Conservation (phyloP, 495 filamentous ascomycete species). For the Talaromyces ruber region DNA sequence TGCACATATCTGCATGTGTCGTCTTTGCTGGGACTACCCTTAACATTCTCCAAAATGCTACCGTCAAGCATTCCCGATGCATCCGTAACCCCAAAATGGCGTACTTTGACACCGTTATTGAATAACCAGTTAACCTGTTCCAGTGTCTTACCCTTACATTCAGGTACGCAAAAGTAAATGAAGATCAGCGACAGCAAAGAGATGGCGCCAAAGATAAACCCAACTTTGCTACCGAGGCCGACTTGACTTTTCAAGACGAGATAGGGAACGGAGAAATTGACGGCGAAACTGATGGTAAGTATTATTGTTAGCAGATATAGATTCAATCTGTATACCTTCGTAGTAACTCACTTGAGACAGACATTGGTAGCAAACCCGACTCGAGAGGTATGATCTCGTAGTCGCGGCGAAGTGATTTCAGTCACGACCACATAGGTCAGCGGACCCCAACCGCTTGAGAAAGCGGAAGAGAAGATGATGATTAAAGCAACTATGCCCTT, state of each 20-base stretch:
- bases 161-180: constrained; percentile 24
- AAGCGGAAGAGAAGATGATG: background rate
- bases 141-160: constrained; percentile 40
- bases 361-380: background rate
- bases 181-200: constrained; percentile 15
- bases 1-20: no score
- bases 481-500: background rate
- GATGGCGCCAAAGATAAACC: constrained; percentile 5
- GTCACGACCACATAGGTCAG: no score
- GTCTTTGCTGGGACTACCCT: no score
- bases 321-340: no score
- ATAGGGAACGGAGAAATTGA: constrained; percentile 13
- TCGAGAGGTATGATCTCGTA: constrained; percentile 1
- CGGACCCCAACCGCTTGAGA: background rate
- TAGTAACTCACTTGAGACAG: background rate
- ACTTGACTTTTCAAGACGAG: constrained; percentile 6
- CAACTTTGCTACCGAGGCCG: constrained; percentile 11
- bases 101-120: background rate
- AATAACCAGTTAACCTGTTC: constrained; percentile 48
- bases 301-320: background rate
- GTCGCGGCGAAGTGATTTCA: constrained; percentile 13
- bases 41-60: no score
- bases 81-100: no score
- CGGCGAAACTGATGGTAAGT: constrained; percentile 15
- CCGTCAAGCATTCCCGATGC: no score